These are phyloP conservation scores for Yamadazyma membranifaciens DNA, from an alignment of 1,139 yeast genomes.

Conservation along the genomic window DNA sequence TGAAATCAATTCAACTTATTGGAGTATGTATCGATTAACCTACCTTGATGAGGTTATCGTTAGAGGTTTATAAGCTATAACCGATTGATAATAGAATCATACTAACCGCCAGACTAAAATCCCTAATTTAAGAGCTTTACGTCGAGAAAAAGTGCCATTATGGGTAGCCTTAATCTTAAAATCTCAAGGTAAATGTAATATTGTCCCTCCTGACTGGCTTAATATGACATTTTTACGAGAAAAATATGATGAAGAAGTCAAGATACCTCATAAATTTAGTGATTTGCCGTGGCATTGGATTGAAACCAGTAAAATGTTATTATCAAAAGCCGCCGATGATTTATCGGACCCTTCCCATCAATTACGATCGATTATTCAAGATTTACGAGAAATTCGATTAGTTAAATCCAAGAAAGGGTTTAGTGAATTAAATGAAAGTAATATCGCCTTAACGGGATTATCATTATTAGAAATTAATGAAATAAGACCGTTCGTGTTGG, in stretches of 20 bases:
- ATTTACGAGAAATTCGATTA: slow-evolving; percentile 77
- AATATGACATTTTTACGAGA: slow-evolving; percentile 52
- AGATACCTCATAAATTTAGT: slow-evolving; percentile 58
- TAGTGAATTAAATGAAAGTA: slow-evolving; percentile 73
- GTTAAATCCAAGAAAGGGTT: slow-evolving; percentile 82
- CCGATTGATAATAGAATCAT: neutral
- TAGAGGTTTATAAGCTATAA: too few species aligned
- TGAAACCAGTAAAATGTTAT: slow-evolving; percentile 67
- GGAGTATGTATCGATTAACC: slow-evolving; percentile 44
- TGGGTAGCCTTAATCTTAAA: slow-evolving; percentile 88
- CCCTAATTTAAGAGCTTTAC: slow-evolving; percentile 64
- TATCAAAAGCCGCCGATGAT: slow-evolving; percentile 74
- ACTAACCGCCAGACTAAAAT: slow-evolving; percentile 26
- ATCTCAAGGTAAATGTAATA: slow-evolving; percentile 80
- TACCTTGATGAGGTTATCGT: too few species aligned
- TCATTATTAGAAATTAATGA: slow-evolving; percentile 86
- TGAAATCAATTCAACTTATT: slow-evolving; percentile 61
- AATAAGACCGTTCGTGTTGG: slow-evolving; percentile 74
- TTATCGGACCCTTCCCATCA: slow-evolving; percentile 63
- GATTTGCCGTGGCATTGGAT: slow-evolving; percentile 86
- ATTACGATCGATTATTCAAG: slow-evolving; percentile 71
- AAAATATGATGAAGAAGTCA: slow-evolving; percentile 67
- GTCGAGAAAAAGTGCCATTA: slow-evolving; percentile 69
- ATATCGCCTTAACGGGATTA: slow-evolving; percentile 79
- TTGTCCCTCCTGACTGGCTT: slow-evolving; percentile 91